Evolutionary conservation across 257 asterid species (phyloP).

Genomic region (Thymus mandschuricus): DNA sequence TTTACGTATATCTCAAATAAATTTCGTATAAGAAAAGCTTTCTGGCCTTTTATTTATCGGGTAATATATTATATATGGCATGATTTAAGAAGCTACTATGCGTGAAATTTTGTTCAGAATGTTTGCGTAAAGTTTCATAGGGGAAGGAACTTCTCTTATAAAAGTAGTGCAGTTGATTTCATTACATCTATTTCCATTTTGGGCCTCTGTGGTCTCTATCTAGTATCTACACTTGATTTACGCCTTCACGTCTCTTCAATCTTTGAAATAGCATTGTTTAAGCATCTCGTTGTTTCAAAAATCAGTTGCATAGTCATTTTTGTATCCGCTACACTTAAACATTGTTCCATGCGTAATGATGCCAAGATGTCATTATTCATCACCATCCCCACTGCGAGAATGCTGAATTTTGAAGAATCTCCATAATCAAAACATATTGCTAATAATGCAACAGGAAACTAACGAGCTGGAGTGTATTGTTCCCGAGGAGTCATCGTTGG

Average conservation of each 20-base stretch:
- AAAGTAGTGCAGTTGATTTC: no score
- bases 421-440: not conserved
- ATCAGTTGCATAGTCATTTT: not conserved
- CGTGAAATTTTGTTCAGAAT: no score
- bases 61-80: not conserved
- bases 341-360: not conserved
- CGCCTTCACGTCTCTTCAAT: not conserved
- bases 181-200: not conserved
- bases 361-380: not conserved
- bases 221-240: not conserved
- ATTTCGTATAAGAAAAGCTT: not conserved
- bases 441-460: constrained; percentile 53
- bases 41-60: not conserved
- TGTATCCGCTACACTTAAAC: not conserved
- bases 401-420: not conserved
- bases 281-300: not conserved
- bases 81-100: not conserved
- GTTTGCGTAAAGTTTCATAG: no score
- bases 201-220: not conserved
- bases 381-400: not conserved
- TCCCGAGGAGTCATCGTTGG: constrained; percentile 72
- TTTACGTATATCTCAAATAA: constrained; percentile 6
- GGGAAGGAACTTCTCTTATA: no score
- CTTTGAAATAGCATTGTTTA: not conserved
- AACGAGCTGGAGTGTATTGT: constrained; percentile 64